Evolutionary conservation across 768 basidiomycete species (phyloP), one percentile per base, ranked within the genome.

Genomic region (Hemileccinum rubropunctum): DNA sequence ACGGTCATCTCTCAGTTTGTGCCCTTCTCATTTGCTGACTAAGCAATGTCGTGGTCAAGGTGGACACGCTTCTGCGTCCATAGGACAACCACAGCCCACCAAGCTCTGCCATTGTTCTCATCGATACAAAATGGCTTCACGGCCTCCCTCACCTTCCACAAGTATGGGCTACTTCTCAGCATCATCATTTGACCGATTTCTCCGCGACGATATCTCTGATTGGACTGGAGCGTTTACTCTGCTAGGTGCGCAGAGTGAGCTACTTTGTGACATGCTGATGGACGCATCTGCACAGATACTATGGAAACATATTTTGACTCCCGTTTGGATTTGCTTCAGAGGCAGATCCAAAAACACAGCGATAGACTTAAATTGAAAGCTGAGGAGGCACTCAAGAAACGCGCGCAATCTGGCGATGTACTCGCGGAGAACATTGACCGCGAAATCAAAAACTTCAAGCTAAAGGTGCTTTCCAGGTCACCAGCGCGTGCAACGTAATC

Each of bases 261-360:
- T 50, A 21, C 14, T 20, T 15, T 18, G 42, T 20, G 14, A 15
- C 10, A 6, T 37, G 1, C 36, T 45, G 8, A 45, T 42, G 23
- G 52, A 45, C n/a, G 33, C 7, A 18, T 39, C 21, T 17, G 6
- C 6, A 12, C 60, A 95, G 94, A 97, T 69, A 95, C 94, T 9
- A 75, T 94, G 66, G 94, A 97, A 71, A 97, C 94, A 0, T 97
- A 88, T 64, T 95, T 94, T 65, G 93, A 98, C 72, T 92, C 93
- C 1, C 86, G 89, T 64, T 73, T 90, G 54, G 89, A 90, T 64
- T 76, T 91, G 14, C 69, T 90, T 4, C 89, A 95, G 66, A 83
- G 94, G 36, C 83, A 83, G 50, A 77, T 95, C 26, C 87, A 90
- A 68, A 94, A 88, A 49, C 92, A 93, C 62, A 83, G 89, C 57